Base-by-base conservation (phyloP, 2,329 filamentous ascomycete species). In the Ceratocystis cacaofunesta region DNA sequence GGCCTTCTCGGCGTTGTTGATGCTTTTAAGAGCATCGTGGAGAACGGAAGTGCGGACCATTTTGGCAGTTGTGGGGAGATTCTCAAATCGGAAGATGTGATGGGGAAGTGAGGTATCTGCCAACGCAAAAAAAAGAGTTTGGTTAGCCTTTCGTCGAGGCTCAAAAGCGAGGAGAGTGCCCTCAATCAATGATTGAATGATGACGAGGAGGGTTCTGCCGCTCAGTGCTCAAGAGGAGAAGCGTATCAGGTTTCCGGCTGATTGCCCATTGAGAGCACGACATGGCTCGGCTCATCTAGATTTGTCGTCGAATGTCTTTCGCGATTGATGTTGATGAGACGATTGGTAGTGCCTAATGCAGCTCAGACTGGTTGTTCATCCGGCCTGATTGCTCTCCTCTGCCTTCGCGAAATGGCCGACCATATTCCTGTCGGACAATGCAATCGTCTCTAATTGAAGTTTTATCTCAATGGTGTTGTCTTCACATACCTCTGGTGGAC, bases 1-100 rank as follows among this genome's bases (percentile, higher is more conserved):
- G 74, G 89, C 84, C 89, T 99, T 97, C 87, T 99, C 95, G 85
- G 94, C 94, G 81, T 99, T 99, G 91, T 99, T 99, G 88, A 99
- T 97, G 84, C 86, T 84, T 80, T 96, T 96, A 76, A 96, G 89
- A 78, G 90, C 91, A 88, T 99, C 94, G 86, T 97, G 95, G 80
- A 99, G 92, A 76, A 97, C 94, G 79, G 91, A 96, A 76, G 94
- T 97, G 84, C 90, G 91, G 81, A 96, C 92, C 92, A 99, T 99
- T 78, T 89, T 96, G 85, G 78, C 86, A 85, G 83, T 82, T 71
- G 76, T 74, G 69, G 70, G 75, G 83, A 90, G 87, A 90, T 90
- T 90, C 87, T 91, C 87, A 88, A 82, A 82, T 88, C 86, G 80
- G 72, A 63, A 61, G 55, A 62, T 62, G 19, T 72, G 55, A 19